phyloP scores from a whole-genome alignment of 1,139 yeast species.

The Yamadazyma atmosphaerica region DNA sequence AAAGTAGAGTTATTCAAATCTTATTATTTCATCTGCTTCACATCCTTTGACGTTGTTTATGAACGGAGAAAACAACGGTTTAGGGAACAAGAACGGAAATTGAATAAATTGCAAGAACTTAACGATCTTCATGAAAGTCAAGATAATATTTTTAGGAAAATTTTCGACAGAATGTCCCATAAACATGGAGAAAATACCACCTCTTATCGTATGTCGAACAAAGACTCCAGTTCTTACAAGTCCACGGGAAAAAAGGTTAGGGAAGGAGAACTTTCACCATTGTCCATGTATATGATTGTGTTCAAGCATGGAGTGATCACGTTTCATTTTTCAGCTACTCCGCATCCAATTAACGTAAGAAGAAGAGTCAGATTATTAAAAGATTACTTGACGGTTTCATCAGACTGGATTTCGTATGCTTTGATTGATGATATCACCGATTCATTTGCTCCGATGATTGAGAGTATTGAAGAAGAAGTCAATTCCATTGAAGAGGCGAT shows the following conservation, averaged over 20 bases:
- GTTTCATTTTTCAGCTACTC: constrained; percentile 92
- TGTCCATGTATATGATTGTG: constrained; percentile 90
- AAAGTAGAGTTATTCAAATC: constrained; percentile 89
- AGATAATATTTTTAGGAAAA: constrained; percentile 7
- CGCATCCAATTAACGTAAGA: constrained; percentile 94
- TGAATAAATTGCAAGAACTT: constrained; percentile 42
- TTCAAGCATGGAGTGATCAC: constrained; percentile 90
- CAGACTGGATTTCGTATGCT: constrained; percentile 98
- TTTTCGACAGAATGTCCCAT: constrained; percentile 15
- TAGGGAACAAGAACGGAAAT: constrained; percentile 43
- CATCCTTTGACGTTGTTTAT: constrained; percentile 85
- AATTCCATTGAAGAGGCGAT: constrained; percentile 91
- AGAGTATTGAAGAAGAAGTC: constrained; percentile 88
- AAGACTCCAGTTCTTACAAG: constrained; percentile 23
- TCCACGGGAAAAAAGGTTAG: constrained; percentile 40
- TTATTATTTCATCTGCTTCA: constrained; percentile 89
- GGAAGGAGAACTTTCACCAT: constrained; percentile 82
- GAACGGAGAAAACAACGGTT: constrained; percentile 58
- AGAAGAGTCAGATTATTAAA: constrained; percentile 84
- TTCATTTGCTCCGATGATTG: constrained; percentile 95
- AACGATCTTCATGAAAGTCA: constrained; percentile 24
- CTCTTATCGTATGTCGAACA: constrained; percentile 5
- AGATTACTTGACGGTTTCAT: constrained; percentile 85
- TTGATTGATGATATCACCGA: constrained; percentile 95
- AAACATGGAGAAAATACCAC: constrained; percentile 5